Evolutionary conservation across 2,329 filamentous ascomycete genomes (phyloP), one percentile per base, ranked within the genome.

Genomic region (Fusarium ambrosium): DNA sequence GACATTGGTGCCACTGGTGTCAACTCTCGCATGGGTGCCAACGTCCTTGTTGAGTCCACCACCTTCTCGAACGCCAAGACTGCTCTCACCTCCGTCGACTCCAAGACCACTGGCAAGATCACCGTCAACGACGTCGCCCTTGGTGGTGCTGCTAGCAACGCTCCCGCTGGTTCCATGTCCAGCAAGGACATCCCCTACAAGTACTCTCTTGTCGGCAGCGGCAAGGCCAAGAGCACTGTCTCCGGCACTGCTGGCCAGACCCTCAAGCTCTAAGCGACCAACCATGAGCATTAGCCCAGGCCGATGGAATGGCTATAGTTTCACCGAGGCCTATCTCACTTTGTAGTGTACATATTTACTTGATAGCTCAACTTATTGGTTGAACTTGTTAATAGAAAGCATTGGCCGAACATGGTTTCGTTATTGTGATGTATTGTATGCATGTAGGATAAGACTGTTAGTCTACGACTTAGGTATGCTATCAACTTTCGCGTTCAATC

Each of bases 11-110:
- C 62, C 60, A 84, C 81, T 53, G 86, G 87, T 58, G 86, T 91
- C 84, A 90, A 91, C 84, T 87, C 88, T 60, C 87, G 88, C 63
- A 84, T 87, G 76, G 87, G 86, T 14, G 88, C 89, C n/a, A 85
- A 91, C 79, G 82, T 90, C n/a, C 86, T 91, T 32, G 85, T 91
- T 29, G 87, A 91, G 83, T 89, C 88, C 62, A 87, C 87, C 69
- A 82, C 82, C 73, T 90, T 90, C 77, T 83, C 83, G 53, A 83
- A 80, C 72, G 84, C 84, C 74, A 78, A 76, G 68, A 77, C 71
- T 48, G 81, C 82, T 56, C 79, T 86, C 66, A 80, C 80, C 76
- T 85, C 80, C 62, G 80, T 77, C 61, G 83, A 87, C 80, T 86
- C 84, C 67, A 78, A 84, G 69, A 62, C 78, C 53, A 82, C 82